Percentiles rank a stretch among this genome's conserved stretches.
phyloP scores from a whole-genome alignment of 129 eudicot genomes.

The Centella asiatica region DNA sequence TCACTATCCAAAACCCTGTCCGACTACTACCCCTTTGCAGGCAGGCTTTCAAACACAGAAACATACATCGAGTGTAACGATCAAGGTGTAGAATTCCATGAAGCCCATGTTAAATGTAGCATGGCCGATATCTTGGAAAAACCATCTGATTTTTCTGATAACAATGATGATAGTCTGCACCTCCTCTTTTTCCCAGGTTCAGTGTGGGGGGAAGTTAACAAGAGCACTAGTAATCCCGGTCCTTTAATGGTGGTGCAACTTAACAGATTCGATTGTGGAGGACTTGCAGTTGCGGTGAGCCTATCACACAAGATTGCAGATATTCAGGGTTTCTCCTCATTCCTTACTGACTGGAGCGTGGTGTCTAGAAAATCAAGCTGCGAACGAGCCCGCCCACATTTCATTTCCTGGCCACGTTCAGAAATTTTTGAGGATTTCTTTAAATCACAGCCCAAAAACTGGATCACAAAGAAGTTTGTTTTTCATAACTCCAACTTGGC shows the following conservation, averaged over 20 bases:
- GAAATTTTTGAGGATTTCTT: not conserved
- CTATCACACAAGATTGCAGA: slow-evolving; percentile 9
- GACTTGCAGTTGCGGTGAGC: slow-evolving; percentile 9
- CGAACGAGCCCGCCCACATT: not conserved
- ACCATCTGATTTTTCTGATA: not conserved
- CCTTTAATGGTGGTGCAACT: slow-evolving; percentile 12
- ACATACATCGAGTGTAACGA: slow-evolving; percentile 15
- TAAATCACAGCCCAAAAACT: not conserved
- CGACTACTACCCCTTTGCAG: slow-evolving; percentile 22
- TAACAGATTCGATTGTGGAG: slow-evolving; percentile 13
- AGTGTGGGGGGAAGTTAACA: not conserved
- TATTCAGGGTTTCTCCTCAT: not conserved
- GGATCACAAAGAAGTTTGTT: not conserved
- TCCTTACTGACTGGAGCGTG: slow-evolving; percentile 1
- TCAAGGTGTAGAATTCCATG: slow-evolving; percentile 14
- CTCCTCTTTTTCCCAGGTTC: not conserved
- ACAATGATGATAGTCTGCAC: not conserved
- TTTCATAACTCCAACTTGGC: slow-evolving; percentile 7
- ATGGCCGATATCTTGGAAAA: slow-evolving; percentile 9
- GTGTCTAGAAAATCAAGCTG: not conserved
- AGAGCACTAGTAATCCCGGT: not conserved
- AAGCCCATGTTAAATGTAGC: not conserved
- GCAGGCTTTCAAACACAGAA: slow-evolving; percentile 5
- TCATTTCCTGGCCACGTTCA: not conserved
- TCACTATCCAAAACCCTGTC: slow-evolving; percentile 17